Conservation (phyloP, 2,329 filamentous ascomycete genomes). For the Aspergillus sp. region DNA sequence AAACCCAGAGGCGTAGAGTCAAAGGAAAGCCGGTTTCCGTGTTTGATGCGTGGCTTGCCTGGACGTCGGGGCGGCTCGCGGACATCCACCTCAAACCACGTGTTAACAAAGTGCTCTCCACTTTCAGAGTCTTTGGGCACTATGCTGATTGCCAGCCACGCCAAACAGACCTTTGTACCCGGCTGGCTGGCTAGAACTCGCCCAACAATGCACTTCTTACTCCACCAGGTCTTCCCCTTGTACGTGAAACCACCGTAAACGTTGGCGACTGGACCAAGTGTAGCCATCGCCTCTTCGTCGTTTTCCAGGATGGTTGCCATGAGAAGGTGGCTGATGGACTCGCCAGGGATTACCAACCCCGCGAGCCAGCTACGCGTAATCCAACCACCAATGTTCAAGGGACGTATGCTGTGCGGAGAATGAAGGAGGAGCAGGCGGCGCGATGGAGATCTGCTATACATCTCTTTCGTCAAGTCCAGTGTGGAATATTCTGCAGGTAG, state of each 20-base stretch:
- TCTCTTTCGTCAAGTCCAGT: conserved; percentile 27
- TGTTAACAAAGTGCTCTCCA: conserved; percentile 35
- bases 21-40: conserved; percentile 40
- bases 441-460: conserved; percentile 33
- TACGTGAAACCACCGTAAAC: conserved; percentile 59
- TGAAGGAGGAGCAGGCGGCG: conserved; percentile 34
- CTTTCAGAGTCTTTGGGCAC: conserved; percentile 41
- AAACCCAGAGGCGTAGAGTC: conserved; percentile 45
- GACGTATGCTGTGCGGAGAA: conserved; percentile 14
- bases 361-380: conserved; percentile 58
- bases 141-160: conserved; percentile 53
- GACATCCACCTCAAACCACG: conserved; percentile 54
- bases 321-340: conserved; percentile 56
- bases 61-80: conserved; percentile 30
- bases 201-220: conserved; percentile 57
- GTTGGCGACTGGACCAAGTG: conserved; percentile 54
- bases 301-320: conserved; percentile 60
- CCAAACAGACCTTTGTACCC: conserved; percentile 55
- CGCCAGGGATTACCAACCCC: conserved; percentile 57
- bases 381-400: conserved; percentile 53
- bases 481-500: conserved; percentile 7
- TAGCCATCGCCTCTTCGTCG: conserved; percentile 50
- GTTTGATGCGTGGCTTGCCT: conserved; percentile 47
- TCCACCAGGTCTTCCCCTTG: conserved; percentile 56
- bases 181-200: conserved; percentile 53